Conservation (phyloP, 768 basidiomycete genomes). For the Leccinum ochraceum region DNA sequence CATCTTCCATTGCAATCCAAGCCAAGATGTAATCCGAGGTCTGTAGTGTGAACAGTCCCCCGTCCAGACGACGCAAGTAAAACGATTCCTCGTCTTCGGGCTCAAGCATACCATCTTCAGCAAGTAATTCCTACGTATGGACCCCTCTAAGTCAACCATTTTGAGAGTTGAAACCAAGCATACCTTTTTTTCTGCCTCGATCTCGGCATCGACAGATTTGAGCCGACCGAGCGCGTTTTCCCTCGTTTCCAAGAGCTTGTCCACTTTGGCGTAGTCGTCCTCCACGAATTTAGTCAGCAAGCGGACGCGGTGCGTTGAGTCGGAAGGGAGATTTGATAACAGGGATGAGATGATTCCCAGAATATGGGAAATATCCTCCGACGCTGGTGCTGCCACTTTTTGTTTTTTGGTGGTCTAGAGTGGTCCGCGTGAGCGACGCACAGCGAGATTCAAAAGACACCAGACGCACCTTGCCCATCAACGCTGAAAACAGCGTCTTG, state of each 20-base stretch:
- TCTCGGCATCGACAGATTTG: slow-evolving; percentile 59
- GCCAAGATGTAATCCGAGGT: slow-evolving; percentile 92
- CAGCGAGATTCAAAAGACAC: not conserved
- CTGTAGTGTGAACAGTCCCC: slow-evolving; percentile 86
- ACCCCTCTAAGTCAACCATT: not conserved
- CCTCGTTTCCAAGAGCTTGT: slow-evolving; percentile 87
- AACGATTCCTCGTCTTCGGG: slow-evolving; percentile 70
- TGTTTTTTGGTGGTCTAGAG: slow-evolving; percentile 61
- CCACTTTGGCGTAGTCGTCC: slow-evolving; percentile 88
- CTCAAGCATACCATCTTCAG: slow-evolving; percentile 56
- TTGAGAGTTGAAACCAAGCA: slow-evolving; percentile 11
- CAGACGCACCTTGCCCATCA: slow-evolving; percentile 88
- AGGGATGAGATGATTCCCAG: slow-evolving; percentile 88
- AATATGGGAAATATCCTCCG: slow-evolving; percentile 85
- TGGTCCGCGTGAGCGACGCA: slow-evolving; percentile 10
- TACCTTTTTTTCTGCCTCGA: slow-evolving; percentile 70
- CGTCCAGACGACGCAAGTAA: slow-evolving; percentile 87
- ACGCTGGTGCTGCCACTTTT: slow-evolving; percentile 53
- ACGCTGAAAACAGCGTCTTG: slow-evolving; percentile 85
- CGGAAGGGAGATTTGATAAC: slow-evolving; percentile 83
- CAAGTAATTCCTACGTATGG: slow-evolving; percentile 47
- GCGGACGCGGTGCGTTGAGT: slow-evolving; percentile 76
- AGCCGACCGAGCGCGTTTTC: slow-evolving; percentile 68
- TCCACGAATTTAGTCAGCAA: slow-evolving; percentile 95
- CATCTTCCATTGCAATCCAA: slow-evolving; percentile 98